phyloP scores from a whole-genome alignment of 225 moss, liverwort and hornwort genomes.

The Pleurozium schreberi region DNA sequence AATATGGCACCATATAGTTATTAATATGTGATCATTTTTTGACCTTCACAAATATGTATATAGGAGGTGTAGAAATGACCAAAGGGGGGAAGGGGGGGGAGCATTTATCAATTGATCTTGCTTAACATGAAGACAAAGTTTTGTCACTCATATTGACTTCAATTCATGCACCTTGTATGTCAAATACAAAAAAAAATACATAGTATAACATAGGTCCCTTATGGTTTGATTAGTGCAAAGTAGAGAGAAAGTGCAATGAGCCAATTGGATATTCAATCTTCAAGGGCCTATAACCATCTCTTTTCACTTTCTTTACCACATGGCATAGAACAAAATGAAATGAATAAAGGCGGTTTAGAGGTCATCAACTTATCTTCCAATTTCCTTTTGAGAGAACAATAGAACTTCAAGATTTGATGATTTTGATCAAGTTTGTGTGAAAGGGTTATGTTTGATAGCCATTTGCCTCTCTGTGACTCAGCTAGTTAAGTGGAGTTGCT shows the following conservation, averaged over 20 bases:
- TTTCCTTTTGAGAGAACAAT: too few species aligned
- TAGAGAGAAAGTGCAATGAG: background rate
- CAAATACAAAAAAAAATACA: background rate
- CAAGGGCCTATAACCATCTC: accelerated
- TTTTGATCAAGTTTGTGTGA: too few species aligned
- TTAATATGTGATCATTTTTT: too few species aligned
- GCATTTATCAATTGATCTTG: accelerated
- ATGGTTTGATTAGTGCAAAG: background rate
- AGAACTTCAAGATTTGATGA: too few species aligned
- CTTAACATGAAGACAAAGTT: background rate
- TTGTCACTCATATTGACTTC: accelerated
- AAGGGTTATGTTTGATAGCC: too few species aligned
- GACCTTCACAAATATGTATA: background rate
- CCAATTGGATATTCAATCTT: background rate
- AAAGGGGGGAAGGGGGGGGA: accelerated
- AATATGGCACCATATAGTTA: background rate
- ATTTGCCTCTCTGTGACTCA: too few species aligned
- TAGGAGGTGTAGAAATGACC: background rate
- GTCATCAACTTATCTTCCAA: too few species aligned
- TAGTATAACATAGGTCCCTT: background rate
- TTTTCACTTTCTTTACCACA: background rate
- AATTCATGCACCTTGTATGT: background rate
- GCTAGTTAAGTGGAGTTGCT: too few species aligned
- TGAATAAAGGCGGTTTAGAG: too few species aligned
- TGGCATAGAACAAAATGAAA: accelerated